These are phyloP conservation scores for Xerocomellus amylosporus DNA, from an alignment of 768 basidiomycete genomes.

Conservation along the genomic window DNA sequence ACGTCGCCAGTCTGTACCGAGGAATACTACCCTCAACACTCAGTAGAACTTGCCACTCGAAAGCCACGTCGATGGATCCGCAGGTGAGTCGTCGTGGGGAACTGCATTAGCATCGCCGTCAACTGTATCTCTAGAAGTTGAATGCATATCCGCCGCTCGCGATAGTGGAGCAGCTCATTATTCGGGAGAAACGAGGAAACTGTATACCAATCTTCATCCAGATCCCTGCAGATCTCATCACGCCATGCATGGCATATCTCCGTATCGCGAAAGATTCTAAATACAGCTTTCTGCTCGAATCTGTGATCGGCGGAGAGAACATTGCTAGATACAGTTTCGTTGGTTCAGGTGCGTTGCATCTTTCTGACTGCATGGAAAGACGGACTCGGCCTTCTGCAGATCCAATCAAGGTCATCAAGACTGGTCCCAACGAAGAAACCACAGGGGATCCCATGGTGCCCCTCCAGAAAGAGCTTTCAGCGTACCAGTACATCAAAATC, in stretches of 20 bases:
- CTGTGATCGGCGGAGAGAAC: constrained; percentile 86
- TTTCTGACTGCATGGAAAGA: not conserved
- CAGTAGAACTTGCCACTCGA: not conserved
- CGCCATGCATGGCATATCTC: constrained; percentile 95
- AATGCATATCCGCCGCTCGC: constrained; percentile 68
- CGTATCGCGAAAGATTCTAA: constrained; percentile 88
- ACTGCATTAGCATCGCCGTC: constrained; percentile 33
- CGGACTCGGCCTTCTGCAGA: constrained; percentile 45
- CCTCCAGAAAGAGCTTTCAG: constrained; percentile 80
- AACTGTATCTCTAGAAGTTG: constrained; percentile 66
- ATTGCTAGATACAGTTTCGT: constrained; percentile 95
- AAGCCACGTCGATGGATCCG: constrained; percentile 43
- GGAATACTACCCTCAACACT: not conserved
- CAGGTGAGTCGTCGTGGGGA: constrained; percentile 37
- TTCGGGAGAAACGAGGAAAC: constrained; percentile 83
- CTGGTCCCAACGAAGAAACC: constrained; percentile 79
- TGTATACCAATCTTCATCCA: constrained; percentile 91
- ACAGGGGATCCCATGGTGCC: constrained; percentile 84
- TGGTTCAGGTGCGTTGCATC: constrained; percentile 71
- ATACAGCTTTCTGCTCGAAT: constrained; percentile 94
- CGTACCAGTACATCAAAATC: constrained; percentile 87
- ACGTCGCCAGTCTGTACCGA: not conserved
- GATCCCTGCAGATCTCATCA: constrained; percentile 92
- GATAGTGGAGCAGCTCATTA: constrained; percentile 72
- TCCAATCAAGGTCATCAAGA: constrained; percentile 88